Evolutionary conservation across 208 protist species (phyloP).

Genomic region (Herpetomonas samuelpessoai): DNA sequence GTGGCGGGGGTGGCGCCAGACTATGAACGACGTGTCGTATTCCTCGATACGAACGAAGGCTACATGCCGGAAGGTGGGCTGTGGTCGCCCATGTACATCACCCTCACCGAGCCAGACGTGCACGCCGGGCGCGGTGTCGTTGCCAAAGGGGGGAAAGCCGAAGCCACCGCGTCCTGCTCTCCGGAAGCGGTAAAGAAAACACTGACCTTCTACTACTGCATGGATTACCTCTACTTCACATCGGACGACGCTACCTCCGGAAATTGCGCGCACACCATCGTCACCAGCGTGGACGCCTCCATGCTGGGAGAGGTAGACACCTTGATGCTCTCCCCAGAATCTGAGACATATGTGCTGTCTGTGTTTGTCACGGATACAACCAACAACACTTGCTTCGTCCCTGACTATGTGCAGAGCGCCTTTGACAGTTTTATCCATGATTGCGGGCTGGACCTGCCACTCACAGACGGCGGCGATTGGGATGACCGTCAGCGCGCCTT

Average conservation of each 20-base stretch:
- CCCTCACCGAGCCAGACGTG: neutral
- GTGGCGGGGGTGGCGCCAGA: neutral
- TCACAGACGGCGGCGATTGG: neutral
- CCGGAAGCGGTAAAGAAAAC: neutral
- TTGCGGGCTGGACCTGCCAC: neutral
- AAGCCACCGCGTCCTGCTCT: neutral
- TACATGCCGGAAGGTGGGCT: neutral
- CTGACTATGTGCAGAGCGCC: neutral
- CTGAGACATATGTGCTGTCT: neutral
- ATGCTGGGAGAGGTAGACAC: neutral
- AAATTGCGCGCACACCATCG: neutral
- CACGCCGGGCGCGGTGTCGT: neutral
- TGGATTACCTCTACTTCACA: neutral
- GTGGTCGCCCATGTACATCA: constrained; percentile 14
- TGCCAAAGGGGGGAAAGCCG: neutral
- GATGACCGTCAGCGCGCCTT: neutral
- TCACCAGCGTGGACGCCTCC: neutral
- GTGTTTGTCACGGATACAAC: neutral
- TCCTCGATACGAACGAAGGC: neutral
- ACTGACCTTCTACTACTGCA: neutral
- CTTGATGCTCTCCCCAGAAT: neutral
- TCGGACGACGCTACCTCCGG: neutral
- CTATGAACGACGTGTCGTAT: neutral
- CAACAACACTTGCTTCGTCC: neutral
- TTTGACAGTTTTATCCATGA: neutral